These are phyloP conservation scores for Nymphaea colorata DNA, from an alignment of 164 flowering plant species.

Conservation along the genomic window DNA sequence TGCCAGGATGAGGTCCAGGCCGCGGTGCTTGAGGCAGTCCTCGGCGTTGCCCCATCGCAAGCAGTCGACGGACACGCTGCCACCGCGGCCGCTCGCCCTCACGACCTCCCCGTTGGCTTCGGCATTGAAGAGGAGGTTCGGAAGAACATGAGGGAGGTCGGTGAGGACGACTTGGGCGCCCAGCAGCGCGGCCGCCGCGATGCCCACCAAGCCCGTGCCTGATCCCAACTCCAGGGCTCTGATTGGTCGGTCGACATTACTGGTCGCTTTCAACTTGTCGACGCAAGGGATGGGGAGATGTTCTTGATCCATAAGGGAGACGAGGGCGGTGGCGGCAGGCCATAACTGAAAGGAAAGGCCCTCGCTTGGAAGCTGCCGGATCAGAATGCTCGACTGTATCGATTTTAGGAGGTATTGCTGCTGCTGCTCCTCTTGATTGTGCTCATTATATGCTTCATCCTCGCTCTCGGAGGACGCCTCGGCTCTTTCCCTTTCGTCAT, in stretches of 20 bases:
- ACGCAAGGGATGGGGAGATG: slow-evolving; percentile 11
- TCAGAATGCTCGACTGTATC: slow-evolving; percentile 29
- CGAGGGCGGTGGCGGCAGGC: slow-evolving; percentile 85
- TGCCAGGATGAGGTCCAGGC: slow-evolving; percentile 42
- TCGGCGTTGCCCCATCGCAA: slow-evolving; percentile 64
- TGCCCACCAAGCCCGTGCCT: slow-evolving; percentile 88
- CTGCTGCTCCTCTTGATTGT: slow-evolving; percentile 2
- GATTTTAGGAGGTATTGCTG: slow-evolving; percentile 35
- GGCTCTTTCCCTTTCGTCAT: neutral
- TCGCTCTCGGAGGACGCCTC: neutral
- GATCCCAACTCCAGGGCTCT: slow-evolving; percentile 91
- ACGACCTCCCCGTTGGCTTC: slow-evolving; percentile 30
- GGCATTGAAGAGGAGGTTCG: slow-evolving; percentile 60
- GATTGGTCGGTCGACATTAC: slow-evolving; percentile 6
- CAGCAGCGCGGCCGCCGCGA: slow-evolving; percentile 64
- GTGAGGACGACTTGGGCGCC: slow-evolving; percentile 60
- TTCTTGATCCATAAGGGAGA: slow-evolving; percentile 49
- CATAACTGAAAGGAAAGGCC: slow-evolving; percentile 95
- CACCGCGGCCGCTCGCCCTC: slow-evolving; percentile 17
- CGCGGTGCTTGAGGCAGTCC: slow-evolving; percentile 23
- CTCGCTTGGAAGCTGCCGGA: slow-evolving; percentile 59
- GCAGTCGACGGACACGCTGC: slow-evolving; percentile 34
- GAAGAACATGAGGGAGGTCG: slow-evolving; percentile 73
- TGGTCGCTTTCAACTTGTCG: slow-evolving; percentile 10
- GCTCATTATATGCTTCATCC: neutral